These are phyloP conservation scores for Arthrinium phaeospermum DNA, from an alignment of 2,329 filamentous ascomycete species.

Conservation along the genomic window DNA sequence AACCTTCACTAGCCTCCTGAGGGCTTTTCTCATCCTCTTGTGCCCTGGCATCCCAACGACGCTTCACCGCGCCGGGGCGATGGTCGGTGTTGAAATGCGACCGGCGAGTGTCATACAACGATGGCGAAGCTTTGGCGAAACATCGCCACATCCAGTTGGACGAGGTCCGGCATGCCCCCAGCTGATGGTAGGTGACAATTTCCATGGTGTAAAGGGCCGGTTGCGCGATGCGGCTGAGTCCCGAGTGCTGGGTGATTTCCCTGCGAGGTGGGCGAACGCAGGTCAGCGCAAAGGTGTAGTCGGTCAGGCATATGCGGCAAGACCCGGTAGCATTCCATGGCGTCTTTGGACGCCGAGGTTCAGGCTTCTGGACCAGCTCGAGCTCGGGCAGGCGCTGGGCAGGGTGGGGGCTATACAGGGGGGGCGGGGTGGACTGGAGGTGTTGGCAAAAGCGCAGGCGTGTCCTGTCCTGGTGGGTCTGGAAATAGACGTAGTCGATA, in stretches of 20 bases:
- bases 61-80: neutral
- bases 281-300: neutral
- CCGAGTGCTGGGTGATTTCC: too few relatives aligned
- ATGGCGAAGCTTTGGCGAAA: neutral
- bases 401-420: too few relatives aligned
- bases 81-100: neutral
- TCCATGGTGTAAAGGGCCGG: neutral
- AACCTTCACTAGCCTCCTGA: too few relatives aligned
- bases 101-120: neutral
- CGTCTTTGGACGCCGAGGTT: too few relatives aligned
- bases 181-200: neutral
- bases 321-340: neutral
- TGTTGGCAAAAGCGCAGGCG: neutral
- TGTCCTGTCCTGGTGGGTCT: neutral
- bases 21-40: too few relatives aligned
- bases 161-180: neutral
- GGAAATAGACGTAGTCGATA: neutral
- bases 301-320: neutral
- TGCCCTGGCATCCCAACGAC: too few relatives aligned
- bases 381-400: neutral
- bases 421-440: neutral
- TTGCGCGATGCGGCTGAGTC: neutral
- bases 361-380: neutral
- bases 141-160: neutral
- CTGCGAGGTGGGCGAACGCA: too few relatives aligned